phyloP scores from a whole-genome alignment of 78 protist species.

The Protostelium mycophagum region DNA sequence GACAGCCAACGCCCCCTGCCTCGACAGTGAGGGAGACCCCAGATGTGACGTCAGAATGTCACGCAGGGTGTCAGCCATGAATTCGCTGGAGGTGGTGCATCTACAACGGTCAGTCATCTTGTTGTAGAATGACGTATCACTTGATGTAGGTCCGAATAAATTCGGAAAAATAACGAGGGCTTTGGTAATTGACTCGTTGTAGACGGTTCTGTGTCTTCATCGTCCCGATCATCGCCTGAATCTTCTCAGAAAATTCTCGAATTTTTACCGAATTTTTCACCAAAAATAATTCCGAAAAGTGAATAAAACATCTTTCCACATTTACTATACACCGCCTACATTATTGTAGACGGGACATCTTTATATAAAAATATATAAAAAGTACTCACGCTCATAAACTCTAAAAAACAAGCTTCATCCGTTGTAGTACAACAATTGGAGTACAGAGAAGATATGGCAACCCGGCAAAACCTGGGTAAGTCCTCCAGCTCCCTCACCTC shows the following conservation, averaged over 20 bases:
- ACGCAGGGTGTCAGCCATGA: background rate
- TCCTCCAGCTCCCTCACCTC: background rate
- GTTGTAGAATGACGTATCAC: no score
- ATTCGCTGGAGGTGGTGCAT: background rate
- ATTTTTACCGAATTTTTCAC: no score
- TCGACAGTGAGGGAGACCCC: background rate
- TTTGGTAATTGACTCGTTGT: background rate
- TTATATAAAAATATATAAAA: no score
- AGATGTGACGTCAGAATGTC: background rate
- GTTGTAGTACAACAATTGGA: background rate
- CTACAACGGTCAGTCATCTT: background rate
- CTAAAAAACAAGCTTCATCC: background rate
- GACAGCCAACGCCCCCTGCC: background rate
- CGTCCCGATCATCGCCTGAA: background rate
- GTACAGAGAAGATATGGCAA: background rate
- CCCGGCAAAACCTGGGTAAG: background rate
- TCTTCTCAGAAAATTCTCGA: no score
- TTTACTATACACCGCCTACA: no score
- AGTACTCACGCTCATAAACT: background rate
- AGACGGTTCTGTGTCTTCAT: background rate
- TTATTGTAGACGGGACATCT: no score
- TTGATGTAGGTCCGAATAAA: background rate
- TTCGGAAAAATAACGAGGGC: background rate
- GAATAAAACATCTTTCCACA: no score
- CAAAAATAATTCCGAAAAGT: no score